These are phyloP conservation scores for Solanum piurae DNA, from an alignment of 257 asterid species.

Conservation along the genomic window DNA sequence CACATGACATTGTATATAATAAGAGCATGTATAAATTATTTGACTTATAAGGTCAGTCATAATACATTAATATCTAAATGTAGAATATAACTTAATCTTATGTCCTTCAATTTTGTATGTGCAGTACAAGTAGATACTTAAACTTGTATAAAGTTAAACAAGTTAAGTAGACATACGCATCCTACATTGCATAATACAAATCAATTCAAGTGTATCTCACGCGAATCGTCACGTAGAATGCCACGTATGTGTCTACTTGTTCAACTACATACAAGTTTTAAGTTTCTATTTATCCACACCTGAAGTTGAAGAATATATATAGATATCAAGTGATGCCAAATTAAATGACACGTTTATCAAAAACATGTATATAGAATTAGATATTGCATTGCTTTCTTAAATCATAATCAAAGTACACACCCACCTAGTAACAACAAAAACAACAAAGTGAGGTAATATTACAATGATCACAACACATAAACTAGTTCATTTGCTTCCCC, in stretches of 20 bases:
- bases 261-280: too few species aligned
- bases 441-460: not conserved
- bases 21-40: not conserved
- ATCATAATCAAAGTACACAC: not conserved
- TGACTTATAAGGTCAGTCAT: not conserved
- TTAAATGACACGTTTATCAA: not conserved
- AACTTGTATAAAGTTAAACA: too few species aligned
- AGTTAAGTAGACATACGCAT: not conserved
- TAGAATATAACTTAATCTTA: too few species aligned
- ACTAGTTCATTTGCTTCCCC: not conserved
- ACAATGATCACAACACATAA: not conserved
- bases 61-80: not conserved
- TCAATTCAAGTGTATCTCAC: not conserved
- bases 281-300: too few species aligned
- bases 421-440: not conserved
- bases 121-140: too few species aligned
- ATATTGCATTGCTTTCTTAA: not conserved
- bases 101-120: too few species aligned
- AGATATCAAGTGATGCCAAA: fast-evolving
- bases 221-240: not conserved
- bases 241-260: too few species aligned
- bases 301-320: too few species aligned
- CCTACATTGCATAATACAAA: not conserved
- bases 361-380: not conserved
- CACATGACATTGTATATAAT: not conserved